Conservation (phyloP, 108 stramenopile genomes). For the Cyclotella baltica region DNA sequence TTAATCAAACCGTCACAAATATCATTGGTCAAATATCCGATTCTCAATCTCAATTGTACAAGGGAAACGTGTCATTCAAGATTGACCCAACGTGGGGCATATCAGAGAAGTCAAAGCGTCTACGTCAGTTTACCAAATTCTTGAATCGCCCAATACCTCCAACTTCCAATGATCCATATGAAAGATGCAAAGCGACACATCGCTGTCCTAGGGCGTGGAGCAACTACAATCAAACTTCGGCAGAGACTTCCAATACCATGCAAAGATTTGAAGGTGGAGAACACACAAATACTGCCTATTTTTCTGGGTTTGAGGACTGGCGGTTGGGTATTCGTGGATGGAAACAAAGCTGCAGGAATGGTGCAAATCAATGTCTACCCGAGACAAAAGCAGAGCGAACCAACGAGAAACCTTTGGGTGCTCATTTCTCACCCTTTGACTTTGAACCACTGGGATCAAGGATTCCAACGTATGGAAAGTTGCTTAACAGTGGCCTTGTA, state of each 20-base stretch:
- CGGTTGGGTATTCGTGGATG: conserved; percentile 38
- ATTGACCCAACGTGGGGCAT: conserved; percentile 78
- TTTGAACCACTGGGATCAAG: conserved; percentile 49
- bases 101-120: conserved; percentile 45
- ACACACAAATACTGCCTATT: conserved; percentile 47
- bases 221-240: conserved; percentile 58
- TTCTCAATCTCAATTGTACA: conserved; percentile 56
- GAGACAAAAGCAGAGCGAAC: conserved; percentile 13
- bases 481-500: conserved; percentile 57
- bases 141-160: conserved; percentile 40
- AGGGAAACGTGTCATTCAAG: conserved; percentile 73
- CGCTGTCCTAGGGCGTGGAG: conserved; percentile 72
- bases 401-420: conserved; percentile 32
- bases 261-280: conserved; percentile 60
- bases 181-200: conserved; percentile 82
- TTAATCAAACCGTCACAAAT: conserved; percentile 33
- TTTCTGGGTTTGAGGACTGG: conserved; percentile 76
- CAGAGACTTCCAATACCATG: conserved; percentile 46
- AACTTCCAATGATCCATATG: conserved; percentile 57
- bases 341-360: conserved; percentile 32
- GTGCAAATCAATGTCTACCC: conserved; percentile 29
- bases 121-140: conserved; percentile 36
- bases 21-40: conserved; percentile 63
- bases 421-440: conserved; percentile 61
- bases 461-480: conserved; percentile 44